A percentile compares a stretch with the other conserved stretches of the same genome.
phyloP scores from a whole-genome alignment of 1,284 basidiomycete species.

The Ganoderma lucidum region DNA sequence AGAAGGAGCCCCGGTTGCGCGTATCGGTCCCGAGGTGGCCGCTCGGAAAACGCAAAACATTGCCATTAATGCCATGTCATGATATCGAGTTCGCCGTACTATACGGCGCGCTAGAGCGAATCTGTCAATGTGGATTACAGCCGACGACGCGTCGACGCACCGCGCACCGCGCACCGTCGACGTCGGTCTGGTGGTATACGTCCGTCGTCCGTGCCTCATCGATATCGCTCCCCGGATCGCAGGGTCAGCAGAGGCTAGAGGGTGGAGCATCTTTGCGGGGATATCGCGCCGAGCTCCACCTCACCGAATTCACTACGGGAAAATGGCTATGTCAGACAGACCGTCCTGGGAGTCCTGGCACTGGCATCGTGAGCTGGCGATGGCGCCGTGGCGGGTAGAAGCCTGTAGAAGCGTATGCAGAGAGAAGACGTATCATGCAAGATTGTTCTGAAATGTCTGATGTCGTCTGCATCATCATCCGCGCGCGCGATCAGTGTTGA shows the following conservation, averaged over 20 bases:
- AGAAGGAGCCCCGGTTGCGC: neutral
- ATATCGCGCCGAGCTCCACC: neutral
- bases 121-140: constrained; percentile 22
- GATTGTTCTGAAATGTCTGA: neutral
- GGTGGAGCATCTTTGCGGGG: neutral
- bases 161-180: too few species aligned
- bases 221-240: neutral
- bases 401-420: too few species aligned
- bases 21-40: neutral
- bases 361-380: constrained; percentile 4
- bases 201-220: neutral
- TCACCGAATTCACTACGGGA: neutral
- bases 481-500: constrained; percentile 1
- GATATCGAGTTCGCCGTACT: neutral
- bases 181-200: neutral
- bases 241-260: neutral
- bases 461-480: neutral
- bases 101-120: constrained; percentile 22
- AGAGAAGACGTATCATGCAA: neutral
- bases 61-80: neutral
- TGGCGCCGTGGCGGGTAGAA: neutral
- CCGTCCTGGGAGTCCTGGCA: constrained; percentile 1
- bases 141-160: constrained; percentile 4
- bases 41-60: neutral
- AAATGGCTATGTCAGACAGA: neutral